Evolutionary conservation across 2,329 filamentous ascomycete species (phyloP).

Genomic region (Exophiala sp.): DNA sequence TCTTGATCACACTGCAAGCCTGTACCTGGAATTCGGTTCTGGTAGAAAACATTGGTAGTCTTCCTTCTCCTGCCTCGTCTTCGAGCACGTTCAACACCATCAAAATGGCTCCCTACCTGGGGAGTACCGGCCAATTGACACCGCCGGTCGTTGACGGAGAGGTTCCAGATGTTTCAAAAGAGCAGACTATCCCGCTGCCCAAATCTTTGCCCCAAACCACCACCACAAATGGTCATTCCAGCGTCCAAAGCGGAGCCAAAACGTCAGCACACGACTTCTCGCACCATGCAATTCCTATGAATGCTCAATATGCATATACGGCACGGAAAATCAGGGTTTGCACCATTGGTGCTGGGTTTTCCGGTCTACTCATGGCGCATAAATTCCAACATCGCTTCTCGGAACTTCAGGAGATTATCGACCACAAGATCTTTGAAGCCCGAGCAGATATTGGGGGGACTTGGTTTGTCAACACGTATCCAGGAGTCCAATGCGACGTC

Average conservation of each 20-base stretch:
- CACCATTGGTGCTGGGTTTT: constrained; percentile 31
- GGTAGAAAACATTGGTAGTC: too few species aligned
- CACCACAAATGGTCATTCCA: background rate
- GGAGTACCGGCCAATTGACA: background rate
- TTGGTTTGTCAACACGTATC: constrained; percentile 41
- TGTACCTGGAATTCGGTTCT: too few species aligned
- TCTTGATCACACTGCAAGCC: too few species aligned
- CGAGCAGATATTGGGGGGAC: constrained; percentile 39
- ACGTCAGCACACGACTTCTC: background rate
- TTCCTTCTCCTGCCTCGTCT: too few species aligned
- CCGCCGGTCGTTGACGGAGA: constrained; percentile 6
- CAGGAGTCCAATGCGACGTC: constrained; percentile 56
- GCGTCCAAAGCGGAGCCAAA: background rate
- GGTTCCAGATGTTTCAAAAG: constrained; percentile 1
- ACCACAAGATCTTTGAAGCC: constrained; percentile 43
- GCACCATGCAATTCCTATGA: constrained; percentile 5
- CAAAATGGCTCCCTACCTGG: constrained; percentile 5
- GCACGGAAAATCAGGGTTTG: constrained; percentile 6
- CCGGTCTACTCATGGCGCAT: constrained; percentile 39
- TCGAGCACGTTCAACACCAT: too few species aligned
- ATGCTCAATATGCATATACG: constrained; percentile 20
- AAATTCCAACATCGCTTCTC: constrained; percentile 38
- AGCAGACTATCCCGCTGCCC: constrained; percentile 1
- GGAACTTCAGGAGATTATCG: constrained; percentile 33
- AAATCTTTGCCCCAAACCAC: background rate